Evolutionary conservation across 2,329 filamentous ascomycete genomes (phyloP), one percentile per base, ranked within the genome.

Genomic region (Epichloe coenophiala): DNA sequence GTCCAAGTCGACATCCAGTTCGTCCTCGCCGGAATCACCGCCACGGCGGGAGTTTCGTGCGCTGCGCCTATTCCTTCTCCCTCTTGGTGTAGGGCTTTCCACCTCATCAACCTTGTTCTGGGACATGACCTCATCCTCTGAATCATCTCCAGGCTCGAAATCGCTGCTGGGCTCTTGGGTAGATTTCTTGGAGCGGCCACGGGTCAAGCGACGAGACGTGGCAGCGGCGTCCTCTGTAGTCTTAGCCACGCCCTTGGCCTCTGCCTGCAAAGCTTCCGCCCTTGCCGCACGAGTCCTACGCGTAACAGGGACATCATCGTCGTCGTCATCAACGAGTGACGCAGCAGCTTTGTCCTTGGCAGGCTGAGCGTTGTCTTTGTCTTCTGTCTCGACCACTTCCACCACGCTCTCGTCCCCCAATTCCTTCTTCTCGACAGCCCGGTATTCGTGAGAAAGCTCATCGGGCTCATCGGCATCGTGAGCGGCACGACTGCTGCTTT

Each of bases 91-190:
- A 5, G 74, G 72, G 51, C 73, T 78, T 4, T 72, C 71, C 21
- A 63, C 54, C 15, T 74, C 73, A 1, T 71, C 69, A 8, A 71
- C 70, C 9, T 70, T 66, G 33, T 66, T 65, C 40, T 70, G 70
- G 1, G 72, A 75, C 31, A 65, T 68, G 11, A 71, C 73, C 8
- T 73, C 76, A 23, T 79, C 77, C 5, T 73, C 78, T 0, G 76
- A 80, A 49, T 80, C 78, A 23, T 80, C 75, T 13, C 70, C 75
- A 17, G 78, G 78, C 50, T 81, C 78, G 57, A 81, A 81, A 55
- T 81, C 78, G 57, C 77, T 81, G 48, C 77, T 80, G 5, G 71
- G 73, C 52, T 81, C 77, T 51, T 76, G 71, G 2, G 68, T 59
- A 6, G 71, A 72, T 55, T 71, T 70, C 41, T 71, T 72, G 47